A percentile compares a stretch with the other conserved stretches of the same genome.
Conservation (phyloP, 352 stramenopile species). For the Pythium monospermum region DNA sequence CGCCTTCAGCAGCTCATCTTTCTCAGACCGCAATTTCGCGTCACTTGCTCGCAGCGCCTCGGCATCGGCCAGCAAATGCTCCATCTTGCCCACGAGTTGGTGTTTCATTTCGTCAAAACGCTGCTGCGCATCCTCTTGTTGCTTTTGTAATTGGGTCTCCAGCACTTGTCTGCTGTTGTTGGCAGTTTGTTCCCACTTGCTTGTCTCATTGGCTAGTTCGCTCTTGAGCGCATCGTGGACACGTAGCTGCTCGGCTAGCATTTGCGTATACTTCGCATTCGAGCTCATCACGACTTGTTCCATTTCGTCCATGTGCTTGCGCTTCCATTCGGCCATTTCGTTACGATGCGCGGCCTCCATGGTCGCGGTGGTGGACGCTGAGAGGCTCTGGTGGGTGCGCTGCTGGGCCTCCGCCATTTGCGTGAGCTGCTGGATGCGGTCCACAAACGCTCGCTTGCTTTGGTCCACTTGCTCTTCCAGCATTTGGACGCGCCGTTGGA, state of each 20-base stretch:
- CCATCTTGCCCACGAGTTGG: slow-evolving; percentile 57
- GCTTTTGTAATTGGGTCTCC: slow-evolving; percentile 14
- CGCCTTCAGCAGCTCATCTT: slow-evolving; percentile 33
- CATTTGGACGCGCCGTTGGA: slow-evolving; percentile 36
- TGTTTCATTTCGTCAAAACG: slow-evolving; percentile 42
- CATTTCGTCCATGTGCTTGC: slow-evolving; percentile 53
- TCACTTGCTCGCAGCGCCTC: slow-evolving; percentile 42
- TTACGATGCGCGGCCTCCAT: slow-evolving; percentile 13
- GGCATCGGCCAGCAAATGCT: slow-evolving; percentile 44
- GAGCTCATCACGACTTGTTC: slow-evolving; percentile 57
- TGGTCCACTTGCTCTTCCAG: slow-evolving; percentile 38
- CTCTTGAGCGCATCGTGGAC: slow-evolving; percentile 40
- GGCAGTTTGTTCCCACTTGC: slow-evolving; percentile 14
- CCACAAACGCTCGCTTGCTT: slow-evolving; percentile 35
- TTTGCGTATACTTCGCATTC: slow-evolving; percentile 69
- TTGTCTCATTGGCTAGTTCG: slow-evolving; percentile 10
- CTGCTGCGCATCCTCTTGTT: slow-evolving; percentile 25
- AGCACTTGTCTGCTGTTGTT: slow-evolving; percentile 19
- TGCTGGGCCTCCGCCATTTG: slow-evolving; percentile 26
- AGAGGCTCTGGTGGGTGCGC: slow-evolving; percentile 17
- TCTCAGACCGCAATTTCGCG: slow-evolving; percentile 48
- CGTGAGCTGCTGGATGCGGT: slow-evolving; percentile 36
- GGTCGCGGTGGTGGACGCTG: slow-evolving; percentile 6
- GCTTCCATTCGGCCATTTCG: slow-evolving; percentile 24
- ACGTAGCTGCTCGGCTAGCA: slow-evolving; percentile 70